Evolutionary conservation across 106 monocot genomes (phyloP).

Genomic region (Platanthera zijinensis): DNA sequence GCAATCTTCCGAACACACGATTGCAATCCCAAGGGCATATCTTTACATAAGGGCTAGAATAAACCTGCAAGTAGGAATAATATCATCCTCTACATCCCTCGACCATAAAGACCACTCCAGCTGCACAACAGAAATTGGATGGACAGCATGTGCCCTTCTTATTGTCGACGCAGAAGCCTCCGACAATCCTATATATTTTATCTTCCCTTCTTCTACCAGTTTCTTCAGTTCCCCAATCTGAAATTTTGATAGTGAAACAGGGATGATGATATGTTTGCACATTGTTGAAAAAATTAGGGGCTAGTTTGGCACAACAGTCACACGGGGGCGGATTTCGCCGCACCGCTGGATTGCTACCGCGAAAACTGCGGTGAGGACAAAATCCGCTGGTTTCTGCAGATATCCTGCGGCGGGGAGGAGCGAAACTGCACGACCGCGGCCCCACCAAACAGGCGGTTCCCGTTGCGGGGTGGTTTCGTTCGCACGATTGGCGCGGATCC

Average conservation of each 20-base stretch:
- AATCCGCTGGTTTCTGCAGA: too few species aligned
- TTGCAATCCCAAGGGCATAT: too few species aligned
- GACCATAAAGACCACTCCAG: conserved; percentile 66
- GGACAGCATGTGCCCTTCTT: conserved; percentile 43
- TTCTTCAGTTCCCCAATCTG: conserved; percentile 51
- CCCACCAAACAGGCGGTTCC: too few species aligned
- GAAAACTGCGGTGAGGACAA: too few species aligned
- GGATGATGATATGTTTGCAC: background rate
- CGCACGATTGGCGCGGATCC: too few species aligned
- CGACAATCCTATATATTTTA: conserved; percentile 46
- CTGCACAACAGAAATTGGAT: conserved; percentile 34
- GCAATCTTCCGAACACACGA: background rate
- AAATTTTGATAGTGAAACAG: background rate
- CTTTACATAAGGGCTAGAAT: background rate
- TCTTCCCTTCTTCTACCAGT: conserved; percentile 40
- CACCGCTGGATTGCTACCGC: too few species aligned
- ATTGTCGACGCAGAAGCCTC: conserved; percentile 39
- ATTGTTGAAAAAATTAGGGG: too few species aligned
- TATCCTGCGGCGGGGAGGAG: too few species aligned
- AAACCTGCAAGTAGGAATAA: conserved; percentile 36
- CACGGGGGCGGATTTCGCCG: background rate
- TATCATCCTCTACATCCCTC: conserved; percentile 57
- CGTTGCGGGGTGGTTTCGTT: too few species aligned
- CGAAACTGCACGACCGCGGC: too few species aligned
- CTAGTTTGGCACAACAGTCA: background rate